Percentiles rank a stretch among this genome's conserved stretches.
Conservation (phyloP, 352 stramenopile genomes). For the Phytophthora europaea region DNA sequence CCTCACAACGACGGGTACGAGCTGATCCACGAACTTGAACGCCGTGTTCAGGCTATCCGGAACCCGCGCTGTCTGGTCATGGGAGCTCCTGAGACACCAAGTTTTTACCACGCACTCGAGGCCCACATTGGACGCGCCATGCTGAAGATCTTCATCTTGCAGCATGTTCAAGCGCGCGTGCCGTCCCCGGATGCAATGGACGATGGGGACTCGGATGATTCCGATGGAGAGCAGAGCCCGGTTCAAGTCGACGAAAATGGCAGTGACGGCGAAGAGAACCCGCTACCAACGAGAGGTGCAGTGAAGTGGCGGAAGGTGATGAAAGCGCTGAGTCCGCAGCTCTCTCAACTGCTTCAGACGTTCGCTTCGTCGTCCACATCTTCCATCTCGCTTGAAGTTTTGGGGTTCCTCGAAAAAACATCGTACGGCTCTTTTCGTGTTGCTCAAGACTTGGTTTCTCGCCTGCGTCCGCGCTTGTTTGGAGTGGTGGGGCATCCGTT, state of each 20-base stretch:
- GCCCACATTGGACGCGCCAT: conserved; percentile 39
- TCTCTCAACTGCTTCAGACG: conserved; percentile 45
- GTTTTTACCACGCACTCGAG: conserved; percentile 50
- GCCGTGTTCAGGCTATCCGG: conserved; percentile 34
- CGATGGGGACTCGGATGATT: conserved; percentile 46
- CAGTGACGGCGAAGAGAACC: conserved; percentile 21
- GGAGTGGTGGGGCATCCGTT: conserved; percentile 50
- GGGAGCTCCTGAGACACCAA: conserved; percentile 26
- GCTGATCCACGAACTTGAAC: conserved; percentile 18
- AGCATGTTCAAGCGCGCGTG: conserved; percentile 39
- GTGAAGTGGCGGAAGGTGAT: conserved; percentile 31
- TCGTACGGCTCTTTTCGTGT: conserved; percentile 17
- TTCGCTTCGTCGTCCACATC: conserved; percentile 20
- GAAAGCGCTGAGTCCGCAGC: conserved; percentile 39
- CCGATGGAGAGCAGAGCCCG: conserved; percentile 54
- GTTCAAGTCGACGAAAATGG: conserved; percentile 12
- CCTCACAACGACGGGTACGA: conserved; percentile 6
- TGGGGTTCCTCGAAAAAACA: conserved; percentile 38
- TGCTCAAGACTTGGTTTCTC: conserved; percentile 25
- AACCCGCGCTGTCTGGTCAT: conserved; percentile 50
- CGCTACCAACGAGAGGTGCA: conserved; percentile 25
- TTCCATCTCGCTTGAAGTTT: conserved; percentile 33
- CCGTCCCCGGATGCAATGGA: conserved; percentile 23
- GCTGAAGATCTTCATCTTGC: conserved; percentile 53
- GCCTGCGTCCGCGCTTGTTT: conserved; percentile 43